Base-by-base conservation (phyloP, 371 early-diverging fungal species). In the Circinella umbellata region DNA sequence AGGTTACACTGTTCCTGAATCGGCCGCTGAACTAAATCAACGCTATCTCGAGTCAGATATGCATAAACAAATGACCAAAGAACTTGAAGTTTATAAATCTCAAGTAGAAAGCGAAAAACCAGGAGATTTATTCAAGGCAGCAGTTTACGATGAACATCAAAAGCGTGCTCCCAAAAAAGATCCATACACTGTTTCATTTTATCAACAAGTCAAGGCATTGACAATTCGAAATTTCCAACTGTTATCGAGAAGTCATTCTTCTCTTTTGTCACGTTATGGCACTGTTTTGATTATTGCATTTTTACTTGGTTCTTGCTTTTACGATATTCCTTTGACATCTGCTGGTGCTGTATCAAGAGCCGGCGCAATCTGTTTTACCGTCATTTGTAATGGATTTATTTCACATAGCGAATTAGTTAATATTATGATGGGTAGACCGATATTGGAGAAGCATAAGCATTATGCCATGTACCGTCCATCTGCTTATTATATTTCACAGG, bases 281-380 rank as follows among this genome's bases (percentile, higher is more conserved):
- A 79, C 85, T 13, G 82, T 82, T 66, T 61, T 88, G 1, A 77
- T 89, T 61, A 85, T 87, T 80, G 89, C 90, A 54, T 70, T 89
- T 47, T 85, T 92, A 64, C 83, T 88, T 69, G 89, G 90, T 39
- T 87, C 89, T 10, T 84, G 87, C 61, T 92, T 90, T 77, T 86
- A 84, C 67, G 66, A 76, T 63, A 68, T 91, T 55, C 89, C 89
- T 7, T 59, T 63, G 4, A 75, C 72, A 48, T 77, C 80, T 6
- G 57, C 71, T n/a, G 90, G 92, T 39, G 85, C 89, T 67, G 92
- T 90, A 74, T 86, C 88, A 1, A 86, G 93, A 36, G 91, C 90
- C 36, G 91, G 60, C 34, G 91, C 86, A 15, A 69, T 90, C 9
- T 88, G 88, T 55, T 88, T 88, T 47, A 75, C 83, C 6, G 69